Evolutionary conservation across 306 rosid species (phyloP), one percentile per base, ranked within the genome.

Genomic region (Prunus kanzakura): DNA sequence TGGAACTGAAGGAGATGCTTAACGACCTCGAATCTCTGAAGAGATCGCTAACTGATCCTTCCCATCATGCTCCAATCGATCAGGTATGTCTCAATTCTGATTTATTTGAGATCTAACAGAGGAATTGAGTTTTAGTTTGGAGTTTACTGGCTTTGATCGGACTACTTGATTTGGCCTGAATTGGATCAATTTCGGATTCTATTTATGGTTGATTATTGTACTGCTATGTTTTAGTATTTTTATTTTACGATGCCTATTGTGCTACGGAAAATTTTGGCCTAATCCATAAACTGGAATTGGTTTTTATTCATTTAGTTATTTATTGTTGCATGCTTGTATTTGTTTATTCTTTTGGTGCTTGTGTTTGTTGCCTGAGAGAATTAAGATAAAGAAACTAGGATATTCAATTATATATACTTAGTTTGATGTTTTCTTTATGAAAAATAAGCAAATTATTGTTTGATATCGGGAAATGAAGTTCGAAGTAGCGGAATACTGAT

Each of bases 11-110:
- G 50, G 86, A 87, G 82, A 69, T 88, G 86, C 64, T 85, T 16
- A 64, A 79, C 50, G 96, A 93, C 84, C 96, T 93, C 75, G 87
- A 93, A 73, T 88, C 94, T 61, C 93, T 93, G 60, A 82, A 83
- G 87, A 84, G 83, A 77, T 88, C 90, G 78, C 87, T 87, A 65
- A 60, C 87, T 15, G 91, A 91, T 91, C 86, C 91, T 49, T 89
- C 96, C 71, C 90, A 67, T 43, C 83, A 67, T 10, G 84, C 75
- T 61, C 83, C 92, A 19, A 82, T 87, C 71, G 85, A 80, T 29
- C 80, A 91, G 94, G 98, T 93, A 32, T 61, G 63, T 75, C 43
- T 55, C 45, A 27, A 18, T 69, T 77, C 69, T 16, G 46, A n/a
- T 56, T 55, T 22, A 41, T 56, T 16, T 58, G 46, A 41, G 63